Percentiles rank a stretch among this genome's conserved stretches.
These are phyloP conservation scores for Chrysosporium queenslandicum DNA, from an alignment of 2,329 filamentous ascomycete species.

Conservation along the genomic window DNA sequence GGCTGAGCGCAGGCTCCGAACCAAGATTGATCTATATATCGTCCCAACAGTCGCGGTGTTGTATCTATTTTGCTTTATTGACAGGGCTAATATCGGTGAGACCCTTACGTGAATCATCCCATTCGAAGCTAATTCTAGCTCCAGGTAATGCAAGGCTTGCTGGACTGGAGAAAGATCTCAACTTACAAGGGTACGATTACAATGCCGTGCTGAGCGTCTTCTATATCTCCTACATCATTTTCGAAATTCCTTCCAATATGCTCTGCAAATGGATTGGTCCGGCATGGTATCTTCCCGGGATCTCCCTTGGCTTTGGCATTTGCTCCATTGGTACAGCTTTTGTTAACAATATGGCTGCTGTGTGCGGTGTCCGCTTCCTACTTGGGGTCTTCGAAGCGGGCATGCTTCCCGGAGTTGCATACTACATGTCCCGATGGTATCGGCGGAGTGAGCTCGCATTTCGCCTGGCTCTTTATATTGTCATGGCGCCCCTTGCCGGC, in stretches of 20 bases:
- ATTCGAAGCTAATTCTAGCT: not conserved
- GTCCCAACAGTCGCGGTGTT: constrained; percentile 56
- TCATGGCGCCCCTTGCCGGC: constrained; percentile 59
- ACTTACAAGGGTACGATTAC: constrained; percentile 54
- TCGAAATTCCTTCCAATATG: constrained; percentile 60
- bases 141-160: constrained; percentile 59
- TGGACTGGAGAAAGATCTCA: constrained; percentile 53
- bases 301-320: constrained; percentile 54
- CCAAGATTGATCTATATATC: constrained; percentile 57
- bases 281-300: constrained; percentile 58
- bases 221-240: constrained; percentile 63
- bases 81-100: constrained; percentile 61
- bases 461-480: constrained; percentile 57
- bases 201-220: constrained; percentile 59
- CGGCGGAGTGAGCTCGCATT: constrained; percentile 58
- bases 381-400: constrained; percentile 62
- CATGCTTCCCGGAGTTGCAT: constrained; percentile 63
- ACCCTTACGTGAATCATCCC: not conserved
- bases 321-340: constrained; percentile 57
- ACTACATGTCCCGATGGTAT: constrained; percentile 64
- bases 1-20: constrained; percentile 49
- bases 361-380: constrained; percentile 55
- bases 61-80: constrained; percentile 65
- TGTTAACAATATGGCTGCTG: constrained; percentile 44
- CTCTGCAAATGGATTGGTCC: constrained; percentile 62